Conservation (phyloP, 139 green algal species). For the Tetraselmis striata region DNA sequence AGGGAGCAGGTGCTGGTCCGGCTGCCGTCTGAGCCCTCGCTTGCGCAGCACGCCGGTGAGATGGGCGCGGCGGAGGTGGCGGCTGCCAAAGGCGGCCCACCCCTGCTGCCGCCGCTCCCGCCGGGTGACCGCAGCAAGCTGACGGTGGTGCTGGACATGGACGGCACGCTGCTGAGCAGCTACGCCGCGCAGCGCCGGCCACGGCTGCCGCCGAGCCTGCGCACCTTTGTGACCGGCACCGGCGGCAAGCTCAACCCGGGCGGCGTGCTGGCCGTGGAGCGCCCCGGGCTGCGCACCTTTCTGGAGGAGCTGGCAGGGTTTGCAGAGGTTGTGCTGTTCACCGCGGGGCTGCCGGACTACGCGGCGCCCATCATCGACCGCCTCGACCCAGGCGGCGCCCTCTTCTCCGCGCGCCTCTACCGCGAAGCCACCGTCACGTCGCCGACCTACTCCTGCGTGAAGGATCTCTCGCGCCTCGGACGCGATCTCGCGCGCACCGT, state of each 20-base stretch:
- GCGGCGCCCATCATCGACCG: constrained; percentile 68
- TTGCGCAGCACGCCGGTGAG: not conserved
- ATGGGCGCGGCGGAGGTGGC: not conserved
- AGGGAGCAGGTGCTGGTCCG: not conserved
- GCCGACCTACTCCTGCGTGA: constrained; percentile 76
- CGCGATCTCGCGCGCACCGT: constrained; percentile 59
- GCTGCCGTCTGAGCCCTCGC: not conserved
- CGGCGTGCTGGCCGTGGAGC: constrained; percentile 77
- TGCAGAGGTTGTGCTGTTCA: constrained; percentile 83
- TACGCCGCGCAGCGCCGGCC: constrained; percentile 68
- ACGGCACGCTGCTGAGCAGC: constrained; percentile 74
- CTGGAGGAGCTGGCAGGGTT: constrained; percentile 31
- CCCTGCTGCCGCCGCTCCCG: not conserved
- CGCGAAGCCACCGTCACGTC: constrained; percentile 39
- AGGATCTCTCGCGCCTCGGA: constrained; percentile 72
- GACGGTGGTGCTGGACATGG: constrained; percentile 81
- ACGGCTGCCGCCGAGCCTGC: constrained; percentile 41
- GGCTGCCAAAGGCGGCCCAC: not conserved
- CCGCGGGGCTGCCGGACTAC: constrained; percentile 82
- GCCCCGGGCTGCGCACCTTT: constrained; percentile 72
- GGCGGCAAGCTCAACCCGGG: constrained; percentile 65
- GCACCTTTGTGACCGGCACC: constrained; percentile 49
- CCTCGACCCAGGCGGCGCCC: constrained; percentile 44
- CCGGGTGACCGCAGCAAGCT: constrained; percentile 20
- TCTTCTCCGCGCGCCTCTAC: constrained; percentile 48